A percentile compares a stretch with the other conserved stretches of the same genome.
phyloP scores from a whole-genome alignment of 176 grass and related monocot species.

The Eleusine indica region DNA sequence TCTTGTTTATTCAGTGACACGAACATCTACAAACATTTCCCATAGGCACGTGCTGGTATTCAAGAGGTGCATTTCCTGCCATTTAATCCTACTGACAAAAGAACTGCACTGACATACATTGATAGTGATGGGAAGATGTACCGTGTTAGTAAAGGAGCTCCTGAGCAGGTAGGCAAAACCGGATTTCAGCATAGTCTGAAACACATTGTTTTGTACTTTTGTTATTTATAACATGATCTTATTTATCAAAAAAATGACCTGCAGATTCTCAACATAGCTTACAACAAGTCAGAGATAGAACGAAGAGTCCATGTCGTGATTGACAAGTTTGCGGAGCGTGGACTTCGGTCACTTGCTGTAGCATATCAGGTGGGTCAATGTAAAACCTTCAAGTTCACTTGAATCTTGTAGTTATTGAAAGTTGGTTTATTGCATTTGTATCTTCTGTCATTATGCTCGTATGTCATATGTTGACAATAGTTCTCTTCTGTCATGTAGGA shows the following conservation, averaged over 20 bases:
- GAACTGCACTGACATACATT: constrained; percentile 70
- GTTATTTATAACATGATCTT: neutral
- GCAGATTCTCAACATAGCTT: constrained; percentile 75
- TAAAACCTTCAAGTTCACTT: neutral
- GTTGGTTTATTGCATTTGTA: neutral
- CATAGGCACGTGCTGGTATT: constrained; percentile 68
- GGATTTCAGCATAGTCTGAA: neutral
- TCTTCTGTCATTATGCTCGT: neutral
- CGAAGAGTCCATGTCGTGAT: constrained; percentile 70
- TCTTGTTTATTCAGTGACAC: constrained; percentile 10
- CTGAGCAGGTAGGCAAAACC: constrained; percentile 58
- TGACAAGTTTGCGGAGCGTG: constrained; percentile 81
- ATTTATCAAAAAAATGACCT: neutral
- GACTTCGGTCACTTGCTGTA: constrained; percentile 81
- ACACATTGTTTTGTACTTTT: neutral
- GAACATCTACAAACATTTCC: neutral
- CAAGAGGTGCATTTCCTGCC: constrained; percentile 84
- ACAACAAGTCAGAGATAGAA: constrained; percentile 70
- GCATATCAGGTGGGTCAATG: constrained; percentile 64
- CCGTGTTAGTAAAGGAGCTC: constrained; percentile 81
- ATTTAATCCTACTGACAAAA: constrained; percentile 86
- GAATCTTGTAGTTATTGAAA: neutral
- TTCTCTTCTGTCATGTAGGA: constrained; percentile 43
- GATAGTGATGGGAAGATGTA: constrained; percentile 64
- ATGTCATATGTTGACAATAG: neutral